Evolutionary conservation across 2,329 filamentous ascomycete species (phyloP), one percentile per base, ranked within the genome.

Genomic region (Aspergillus proliferans): DNA sequence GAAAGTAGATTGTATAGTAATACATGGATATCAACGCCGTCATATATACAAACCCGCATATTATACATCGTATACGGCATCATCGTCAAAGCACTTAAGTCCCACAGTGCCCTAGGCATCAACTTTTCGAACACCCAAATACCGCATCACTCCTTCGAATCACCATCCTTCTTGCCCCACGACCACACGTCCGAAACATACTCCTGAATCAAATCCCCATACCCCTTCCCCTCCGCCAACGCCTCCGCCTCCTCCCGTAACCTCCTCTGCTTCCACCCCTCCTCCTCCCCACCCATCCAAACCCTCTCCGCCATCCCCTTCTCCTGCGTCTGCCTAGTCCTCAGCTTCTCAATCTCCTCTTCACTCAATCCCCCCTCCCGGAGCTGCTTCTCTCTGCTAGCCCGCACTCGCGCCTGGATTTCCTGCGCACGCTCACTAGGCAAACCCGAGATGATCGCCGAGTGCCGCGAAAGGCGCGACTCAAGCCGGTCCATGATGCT

Each of bases 171-270:
- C 52, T 64, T 63, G 33, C 66, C 64, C 64, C 63, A 67, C 51
- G 66, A 72, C 70, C 71, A 73, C 26, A 73, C 72, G 50, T 74
- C 72, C 69, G 67, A 72, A 41, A 75, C 66, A 65, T 75, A 68
- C 51, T 74, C 70, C 53, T 65, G 63, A 45, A 74, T 75, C 64
- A 74, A 62, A 63, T 70, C 68, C 0, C 69, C 64, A 61, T 75
- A 75, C 2, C 71, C 69, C 52, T 71, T 73, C 38, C 72, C 68
- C 48, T 70, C 63, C 45, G 62, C 60, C 50, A 74, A 52, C 30
- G 71, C 71, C 59, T 71, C 63, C 61, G 68, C 64, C 55, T 74
- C 71, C 56, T 74, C 70, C 38, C 58, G 52, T 43, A 72, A 47
- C 47, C 72, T 57, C 48, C 59, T 63, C 55, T 72, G 68, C 58